These are phyloP conservation scores for Gardenia jasminoides DNA, from an alignment of 257 asterid genomes.

Conservation along the genomic window DNA sequence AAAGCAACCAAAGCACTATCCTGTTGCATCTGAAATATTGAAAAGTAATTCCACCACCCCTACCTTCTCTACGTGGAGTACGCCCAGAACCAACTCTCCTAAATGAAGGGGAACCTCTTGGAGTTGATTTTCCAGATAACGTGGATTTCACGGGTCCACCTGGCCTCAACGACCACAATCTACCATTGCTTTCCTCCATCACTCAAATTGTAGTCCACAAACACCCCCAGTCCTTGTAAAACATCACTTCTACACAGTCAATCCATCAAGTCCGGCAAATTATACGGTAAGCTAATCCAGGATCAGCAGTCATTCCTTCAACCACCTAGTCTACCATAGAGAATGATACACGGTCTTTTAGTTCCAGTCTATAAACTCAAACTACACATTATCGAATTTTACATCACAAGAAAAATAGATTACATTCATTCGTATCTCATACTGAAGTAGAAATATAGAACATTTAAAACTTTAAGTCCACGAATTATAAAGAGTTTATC, in stretches of 20 bases:
- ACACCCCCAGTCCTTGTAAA: background rate
- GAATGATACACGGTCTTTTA: background rate
- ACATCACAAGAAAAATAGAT: no score
- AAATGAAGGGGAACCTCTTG: constrained; percentile 83
- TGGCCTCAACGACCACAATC: constrained; percentile 69
- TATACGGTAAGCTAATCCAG: background rate
- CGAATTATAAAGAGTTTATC: background rate
- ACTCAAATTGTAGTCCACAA: background rate
- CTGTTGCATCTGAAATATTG: constrained; percentile 73
- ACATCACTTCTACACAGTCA: constrained; percentile 3
- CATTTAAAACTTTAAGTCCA: background rate
- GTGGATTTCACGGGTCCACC: constrained; percentile 54
- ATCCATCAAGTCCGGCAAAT: background rate
- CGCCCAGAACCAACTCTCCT: constrained; percentile 62
- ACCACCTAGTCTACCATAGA: background rate
- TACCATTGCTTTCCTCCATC: constrained; percentile 76
- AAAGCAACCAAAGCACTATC: constrained; percentile 83
- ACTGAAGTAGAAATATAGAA: no score
- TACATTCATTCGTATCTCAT: background rate
- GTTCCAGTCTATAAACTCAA: background rate
- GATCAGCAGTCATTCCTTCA: background rate
- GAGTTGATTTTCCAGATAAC: constrained; percentile 71
- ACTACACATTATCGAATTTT: background rate
- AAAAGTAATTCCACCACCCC: constrained; percentile 32
- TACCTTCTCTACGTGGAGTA: constrained; percentile 69